Base-by-base conservation (phyloP, 2,329 filamentous ascomycete species). In the Mycosphaerella arachidis region DNA sequence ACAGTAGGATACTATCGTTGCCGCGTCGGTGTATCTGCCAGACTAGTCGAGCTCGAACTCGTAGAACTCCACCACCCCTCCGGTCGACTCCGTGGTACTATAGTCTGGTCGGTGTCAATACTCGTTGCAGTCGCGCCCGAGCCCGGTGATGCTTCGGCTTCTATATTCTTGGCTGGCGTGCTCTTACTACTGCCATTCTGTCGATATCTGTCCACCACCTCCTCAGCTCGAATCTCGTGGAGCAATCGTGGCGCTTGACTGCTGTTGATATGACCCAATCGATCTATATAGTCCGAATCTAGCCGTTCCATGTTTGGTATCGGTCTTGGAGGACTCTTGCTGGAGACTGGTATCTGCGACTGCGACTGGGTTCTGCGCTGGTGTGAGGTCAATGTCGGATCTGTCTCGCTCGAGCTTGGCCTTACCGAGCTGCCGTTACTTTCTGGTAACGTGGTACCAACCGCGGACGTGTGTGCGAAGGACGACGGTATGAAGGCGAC, bases 61-160 rank as follows among this genome's bases (percentile, higher is more conserved):
- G 63, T 65, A 16, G 61, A 63, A 35, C 57, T 61, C 65, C 65
- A 67, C 65, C 65, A 66, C 4, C 65, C 65, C 53, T 67, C 65
- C 2, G 65, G 64, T 13, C 63, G 54, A 31, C 51, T 58, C 4
- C 58, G 58, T 33, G 53, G 56, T 10, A 66, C 57, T 9, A 67
- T 58, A 10, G 65, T 67, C 12, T 60, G 60, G 40, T 67, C 62
- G 4, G 65, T 66, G 16, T 55, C 55, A 9, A 40, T 58, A 54
- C 58, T 63, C 18, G 53, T 56, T 10, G 35, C 57, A 3, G 43
- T 37, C 55, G 53, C 29, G 8, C 55, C 50, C 12, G 57, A 51
- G 4, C 30, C 50, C 1, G 53, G 18, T 3, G 45, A 18, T n/a
- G 40, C 13, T 3, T 16, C 40, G 13, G n/a, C 40, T 6, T 43